phyloP scores from a whole-genome alignment of 1,284 basidiomycete genomes.

The Naganishia cerealis region DNA sequence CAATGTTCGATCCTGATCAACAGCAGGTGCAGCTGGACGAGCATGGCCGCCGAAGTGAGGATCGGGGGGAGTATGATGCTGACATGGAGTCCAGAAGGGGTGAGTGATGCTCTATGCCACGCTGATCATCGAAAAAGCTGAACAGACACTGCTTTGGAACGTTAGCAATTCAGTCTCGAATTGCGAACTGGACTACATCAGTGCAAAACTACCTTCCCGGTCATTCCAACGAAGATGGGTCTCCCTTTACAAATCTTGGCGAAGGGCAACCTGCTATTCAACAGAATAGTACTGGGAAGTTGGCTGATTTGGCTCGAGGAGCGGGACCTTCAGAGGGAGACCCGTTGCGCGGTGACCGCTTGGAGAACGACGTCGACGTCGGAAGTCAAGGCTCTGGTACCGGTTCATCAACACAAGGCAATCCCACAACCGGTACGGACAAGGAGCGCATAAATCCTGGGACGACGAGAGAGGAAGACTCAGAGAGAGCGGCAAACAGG shows the following conservation, averaged over 20 bases:
- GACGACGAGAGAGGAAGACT: not conserved
- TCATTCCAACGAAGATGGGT: not conserved
- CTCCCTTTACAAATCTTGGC: not conserved
- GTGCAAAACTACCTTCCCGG: not conserved
- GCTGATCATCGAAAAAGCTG: not conserved
- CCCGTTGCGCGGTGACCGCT: not conserved
- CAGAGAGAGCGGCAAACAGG: not conserved
- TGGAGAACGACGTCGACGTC: not conserved
- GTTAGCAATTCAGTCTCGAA: constrained; percentile 4
- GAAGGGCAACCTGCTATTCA: not conserved
- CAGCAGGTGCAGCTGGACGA: constrained; percentile 20
- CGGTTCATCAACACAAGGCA: not conserved
- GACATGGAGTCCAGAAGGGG: constrained; percentile 11
- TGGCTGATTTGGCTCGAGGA: no score
- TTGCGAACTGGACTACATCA: constrained; percentile 15
- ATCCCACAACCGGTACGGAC: not conserved
- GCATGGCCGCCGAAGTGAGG: not conserved
- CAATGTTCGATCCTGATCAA: constrained; percentile 46
- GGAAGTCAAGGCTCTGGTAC: not conserved
- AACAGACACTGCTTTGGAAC: not conserved
- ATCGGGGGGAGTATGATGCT: constrained; percentile 1
- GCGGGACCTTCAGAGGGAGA: no score
- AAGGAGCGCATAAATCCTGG: not conserved
- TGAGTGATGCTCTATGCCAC: not conserved
- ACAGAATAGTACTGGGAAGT: no score